Base-by-base conservation (phyloP, 1,284 basidiomycete species). In the Cryptococcus maquisensis region DNA sequence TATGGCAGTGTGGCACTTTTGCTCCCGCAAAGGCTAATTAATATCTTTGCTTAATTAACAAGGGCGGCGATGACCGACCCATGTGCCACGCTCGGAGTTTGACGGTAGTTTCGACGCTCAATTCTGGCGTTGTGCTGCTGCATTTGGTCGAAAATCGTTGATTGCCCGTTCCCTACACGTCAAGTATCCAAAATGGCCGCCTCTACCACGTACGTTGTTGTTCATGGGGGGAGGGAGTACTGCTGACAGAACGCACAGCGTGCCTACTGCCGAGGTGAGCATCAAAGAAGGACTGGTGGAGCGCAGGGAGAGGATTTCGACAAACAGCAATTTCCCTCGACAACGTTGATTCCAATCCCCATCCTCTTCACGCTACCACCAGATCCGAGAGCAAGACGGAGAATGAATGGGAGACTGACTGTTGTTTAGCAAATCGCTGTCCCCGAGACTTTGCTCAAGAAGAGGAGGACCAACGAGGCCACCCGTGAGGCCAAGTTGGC, bases 401-500 rank as follows among this genome's bases (percentile, higher is more conserved):
- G 44, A 46, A 16, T 15, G 28, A 46, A n/a, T 10, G 44, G 44
- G 44, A 18, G 9, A 24, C 23, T 46, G 44, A 46, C 24, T 16
- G 16, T 3, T 7, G 15, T 37, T 23, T 54, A 76, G 69, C 71
- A 73, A 68, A 67, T 94, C 76, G 88, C 93, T 83, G 91, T 95
- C 80, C 93, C 93, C 78, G 93, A 96, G 86, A 96, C 93, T 74
- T 86, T 96, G 81, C 90, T 97, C 82, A 96, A 96, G 84, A 99
- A 98, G 85, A 86, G 96, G 81, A 95, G 96, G 83, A 87, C 93
- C 80, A 96, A 88, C 76, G 92, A 94, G 82, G 96, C 97, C 84
- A 88, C 88, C 64, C 85, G 93, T 71, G 93, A 97, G 83, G 94
- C 97, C 78, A 92, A 90, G 76, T 82, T 94, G 71, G 85, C 83